Conservation (phyloP, 306 rosid genomes). For the Oemleria cerasiformis region DNA sequence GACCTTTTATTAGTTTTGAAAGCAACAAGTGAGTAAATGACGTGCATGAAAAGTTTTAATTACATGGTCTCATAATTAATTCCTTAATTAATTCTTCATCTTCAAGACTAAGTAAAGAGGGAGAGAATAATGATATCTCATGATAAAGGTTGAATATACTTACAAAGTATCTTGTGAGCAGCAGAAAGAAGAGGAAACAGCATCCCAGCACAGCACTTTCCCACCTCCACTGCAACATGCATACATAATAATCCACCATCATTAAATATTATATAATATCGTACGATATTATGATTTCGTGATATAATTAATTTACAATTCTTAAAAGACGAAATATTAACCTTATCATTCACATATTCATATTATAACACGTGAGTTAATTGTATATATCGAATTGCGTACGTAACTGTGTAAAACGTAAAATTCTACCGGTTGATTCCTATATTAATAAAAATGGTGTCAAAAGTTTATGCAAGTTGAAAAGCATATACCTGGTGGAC, state of each 20-base stretch:
- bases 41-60: not conserved
- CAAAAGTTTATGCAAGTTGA: not conserved
- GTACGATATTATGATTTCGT: too few relatives aligned
- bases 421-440: too few relatives aligned
- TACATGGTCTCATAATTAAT: not conserved
- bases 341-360: too few relatives aligned
- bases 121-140: not conserved
- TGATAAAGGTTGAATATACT: constrained; percentile 4
- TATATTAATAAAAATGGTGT: too few relatives aligned
- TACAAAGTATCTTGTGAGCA: constrained; percentile 35
- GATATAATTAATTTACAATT: too few relatives aligned
- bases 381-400: too few relatives aligned
- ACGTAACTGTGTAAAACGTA: too few relatives aligned
- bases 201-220: constrained; percentile 45
- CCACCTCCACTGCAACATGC: constrained; percentile 54
- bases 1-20: not conserved
- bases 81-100: not conserved
- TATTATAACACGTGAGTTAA: too few relatives aligned
- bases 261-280: not conserved
- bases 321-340: too few relatives aligned
- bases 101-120: not conserved
- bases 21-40: not conserved
- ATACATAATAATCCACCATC: not conserved
- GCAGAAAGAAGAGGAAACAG: constrained; percentile 43
- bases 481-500: constrained; percentile 23